Conservation (phyloP, 1,284 basidiomycete genomes). For the Meira nashicola region DNA sequence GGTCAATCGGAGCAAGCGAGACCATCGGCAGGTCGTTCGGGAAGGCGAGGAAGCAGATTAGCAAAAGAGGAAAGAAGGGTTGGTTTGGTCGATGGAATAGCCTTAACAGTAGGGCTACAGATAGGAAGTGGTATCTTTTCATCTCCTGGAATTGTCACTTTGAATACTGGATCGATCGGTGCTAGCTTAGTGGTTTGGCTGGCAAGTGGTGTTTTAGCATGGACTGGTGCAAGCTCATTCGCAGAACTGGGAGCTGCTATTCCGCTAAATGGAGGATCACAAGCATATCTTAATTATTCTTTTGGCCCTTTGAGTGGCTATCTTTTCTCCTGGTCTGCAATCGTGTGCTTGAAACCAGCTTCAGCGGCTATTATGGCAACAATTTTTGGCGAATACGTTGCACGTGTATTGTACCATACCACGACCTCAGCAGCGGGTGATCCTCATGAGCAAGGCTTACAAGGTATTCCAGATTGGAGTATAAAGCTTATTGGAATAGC, state of each 20-base stretch:
- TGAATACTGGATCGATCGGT: constrained; percentile 45
- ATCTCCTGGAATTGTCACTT: constrained; percentile 48
- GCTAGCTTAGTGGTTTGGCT: constrained; percentile 46
- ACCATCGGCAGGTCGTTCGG: not conserved
- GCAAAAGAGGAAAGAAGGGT: constrained; percentile 9
- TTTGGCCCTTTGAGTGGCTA: constrained; percentile 65
- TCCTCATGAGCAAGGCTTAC: constrained; percentile 65
- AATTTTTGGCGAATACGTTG: constrained; percentile 72
- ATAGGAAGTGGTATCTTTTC: constrained; percentile 51
- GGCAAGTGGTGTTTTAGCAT: constrained; percentile 38
- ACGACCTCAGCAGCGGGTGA: constrained; percentile 52
- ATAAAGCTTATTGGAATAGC: constrained; percentile 78
- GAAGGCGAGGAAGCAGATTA: constrained; percentile 8
- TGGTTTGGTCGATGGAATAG: constrained; percentile 14
- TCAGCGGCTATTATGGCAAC: constrained; percentile 59
- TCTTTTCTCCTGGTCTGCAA: constrained; percentile 55
- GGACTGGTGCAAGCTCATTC: constrained; percentile 62
- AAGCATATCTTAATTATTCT: constrained; percentile 70
- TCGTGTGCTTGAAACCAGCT: constrained; percentile 58
- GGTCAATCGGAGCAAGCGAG: constrained; percentile 21
- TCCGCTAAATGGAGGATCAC: constrained; percentile 57
- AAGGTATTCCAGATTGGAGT: constrained; percentile 82
- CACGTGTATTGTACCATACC: constrained; percentile 57
- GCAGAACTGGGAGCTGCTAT: constrained; percentile 58
- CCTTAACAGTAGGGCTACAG: constrained; percentile 48